Evolutionary conservation across 2,329 filamentous ascomycete genomes (phyloP).

Genomic region (Didymella keratinophila): DNA sequence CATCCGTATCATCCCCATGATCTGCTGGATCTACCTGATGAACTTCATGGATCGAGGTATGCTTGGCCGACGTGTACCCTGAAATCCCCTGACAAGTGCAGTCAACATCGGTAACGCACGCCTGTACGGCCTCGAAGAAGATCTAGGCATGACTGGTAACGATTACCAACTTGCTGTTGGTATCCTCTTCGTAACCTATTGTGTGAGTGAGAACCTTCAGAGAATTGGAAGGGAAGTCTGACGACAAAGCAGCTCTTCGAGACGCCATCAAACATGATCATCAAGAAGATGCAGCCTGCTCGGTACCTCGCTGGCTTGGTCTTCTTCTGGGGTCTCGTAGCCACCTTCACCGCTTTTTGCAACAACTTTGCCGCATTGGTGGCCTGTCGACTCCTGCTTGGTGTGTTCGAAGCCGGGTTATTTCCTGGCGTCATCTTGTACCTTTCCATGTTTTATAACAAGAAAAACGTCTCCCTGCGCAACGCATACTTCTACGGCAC

Average conservation of each 20-base stretch:
- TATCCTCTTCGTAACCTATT: conserved; percentile 37
- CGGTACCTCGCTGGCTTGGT: conserved; percentile 36
- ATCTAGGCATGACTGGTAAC: conserved; percentile 31
- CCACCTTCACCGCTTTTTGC: conserved; percentile 36
- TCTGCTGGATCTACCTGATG: conserved; percentile 63
- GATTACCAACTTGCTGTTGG: conserved; percentile 37
- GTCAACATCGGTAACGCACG: conserved; percentile 54
- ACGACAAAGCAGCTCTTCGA: conserved; percentile 52
- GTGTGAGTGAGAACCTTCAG: conserved; percentile 25
- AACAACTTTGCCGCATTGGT: conserved; percentile 39
- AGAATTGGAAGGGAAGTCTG: neutral
- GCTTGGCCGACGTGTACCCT: neutral
- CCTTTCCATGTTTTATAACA: conserved; percentile 41
- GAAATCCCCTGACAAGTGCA: neutral
- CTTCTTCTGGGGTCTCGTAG: conserved; percentile 37
- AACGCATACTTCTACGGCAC: conserved; percentile 62
- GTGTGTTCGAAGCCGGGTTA: conserved; percentile 40
- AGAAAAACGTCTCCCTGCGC: conserved; percentile 59
- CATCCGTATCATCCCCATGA: conserved; percentile 58
- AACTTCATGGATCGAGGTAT: conserved; percentile 57
- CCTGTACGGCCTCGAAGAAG: conserved; percentile 28
- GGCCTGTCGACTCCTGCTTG: conserved; percentile 39
- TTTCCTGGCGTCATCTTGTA: conserved; percentile 41
- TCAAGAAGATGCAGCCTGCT: conserved; percentile 53
- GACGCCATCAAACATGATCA: conserved; percentile 56